Percentiles rank a stretch among this genome's conserved stretches.
Evolutionary conservation across 768 basidiomycete genomes (phyloP).

Genomic region (Strobilomyces dryophilus): DNA sequence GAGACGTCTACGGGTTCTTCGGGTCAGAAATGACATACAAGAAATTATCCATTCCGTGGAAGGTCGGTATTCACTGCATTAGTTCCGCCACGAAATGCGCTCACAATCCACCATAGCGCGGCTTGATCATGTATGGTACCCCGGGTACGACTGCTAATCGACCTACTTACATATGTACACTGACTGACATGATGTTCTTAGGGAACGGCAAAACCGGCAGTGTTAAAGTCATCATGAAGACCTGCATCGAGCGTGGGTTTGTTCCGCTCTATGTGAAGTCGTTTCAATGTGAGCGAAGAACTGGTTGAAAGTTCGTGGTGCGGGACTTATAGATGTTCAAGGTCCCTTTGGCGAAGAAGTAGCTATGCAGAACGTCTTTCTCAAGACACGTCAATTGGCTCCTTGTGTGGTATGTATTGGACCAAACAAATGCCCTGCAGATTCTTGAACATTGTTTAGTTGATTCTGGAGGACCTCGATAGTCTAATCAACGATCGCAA

Average conservation of each 20-base stretch:
- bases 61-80: conserved; percentile 38
- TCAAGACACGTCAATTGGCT: conserved; percentile 63
- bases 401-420: conserved; percentile 61
- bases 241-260: conserved; percentile 57
- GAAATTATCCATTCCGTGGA: conserved; percentile 78
- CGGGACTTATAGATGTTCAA: conserved; percentile 23
- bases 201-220: conserved; percentile 86
- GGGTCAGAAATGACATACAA: conserved; percentile 70
- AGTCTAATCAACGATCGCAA: conserved; percentile 75
- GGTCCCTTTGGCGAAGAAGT: conserved; percentile 60
- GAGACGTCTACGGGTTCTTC: conserved; percentile 80
- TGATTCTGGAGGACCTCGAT: conserved; percentile 64
- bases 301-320: neutral
- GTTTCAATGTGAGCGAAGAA: conserved; percentile 52
- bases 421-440: conserved; percentile 25
- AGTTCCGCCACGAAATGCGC: neutral
- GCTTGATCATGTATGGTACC: conserved; percentile 80
- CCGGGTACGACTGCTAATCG: conserved; percentile 43
- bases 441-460: conserved; percentile 5
- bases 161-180: neutral
- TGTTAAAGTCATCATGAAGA: conserved; percentile 79
- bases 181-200: conserved; percentile 14
- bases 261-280: conserved; percentile 79
- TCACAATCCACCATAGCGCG: conserved; percentile 46
- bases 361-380: conserved; percentile 64